Conservation (phyloP, 176 grass and related monocot genomes). For the Dactylis glomerata region DNA sequence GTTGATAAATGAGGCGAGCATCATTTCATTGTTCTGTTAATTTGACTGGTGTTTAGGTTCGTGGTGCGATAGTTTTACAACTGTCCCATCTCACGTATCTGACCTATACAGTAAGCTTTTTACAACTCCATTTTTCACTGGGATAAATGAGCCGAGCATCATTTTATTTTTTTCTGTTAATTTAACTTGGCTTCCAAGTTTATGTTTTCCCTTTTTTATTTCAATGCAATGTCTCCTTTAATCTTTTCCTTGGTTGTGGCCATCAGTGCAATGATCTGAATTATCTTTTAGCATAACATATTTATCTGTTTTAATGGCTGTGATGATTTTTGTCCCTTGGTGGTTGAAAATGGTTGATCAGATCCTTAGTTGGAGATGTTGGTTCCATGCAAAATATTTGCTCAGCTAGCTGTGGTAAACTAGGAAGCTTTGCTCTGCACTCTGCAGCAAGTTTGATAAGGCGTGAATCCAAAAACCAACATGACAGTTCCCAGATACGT, state of each 20-base stretch:
- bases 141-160: background rate
- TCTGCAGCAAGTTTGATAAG: no score
- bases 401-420: background rate
- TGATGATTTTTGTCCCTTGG: background rate
- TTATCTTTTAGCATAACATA: background rate
- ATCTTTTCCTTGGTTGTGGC: background rate
- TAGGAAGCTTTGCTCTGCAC: no score
- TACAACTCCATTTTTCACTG: background rate
- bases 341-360: background rate
- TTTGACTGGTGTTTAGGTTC: background rate
- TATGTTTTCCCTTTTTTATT: background rate
- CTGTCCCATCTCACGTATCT: background rate
- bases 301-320: background rate
- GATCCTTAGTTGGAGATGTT: background rate
- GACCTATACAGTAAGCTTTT: background rate
- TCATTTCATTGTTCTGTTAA: background rate
- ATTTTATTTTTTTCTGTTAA: background rate
- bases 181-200: background rate
- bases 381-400: no score
- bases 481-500: no score
- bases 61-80: background rate
- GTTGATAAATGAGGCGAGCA: background rate
- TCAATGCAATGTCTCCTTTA: background rate
- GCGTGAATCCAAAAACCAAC: no score
- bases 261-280: background rate